Base-by-base conservation (phyloP, 2,329 filamentous ascomycete genomes). In the Coniella vitis region DNA sequence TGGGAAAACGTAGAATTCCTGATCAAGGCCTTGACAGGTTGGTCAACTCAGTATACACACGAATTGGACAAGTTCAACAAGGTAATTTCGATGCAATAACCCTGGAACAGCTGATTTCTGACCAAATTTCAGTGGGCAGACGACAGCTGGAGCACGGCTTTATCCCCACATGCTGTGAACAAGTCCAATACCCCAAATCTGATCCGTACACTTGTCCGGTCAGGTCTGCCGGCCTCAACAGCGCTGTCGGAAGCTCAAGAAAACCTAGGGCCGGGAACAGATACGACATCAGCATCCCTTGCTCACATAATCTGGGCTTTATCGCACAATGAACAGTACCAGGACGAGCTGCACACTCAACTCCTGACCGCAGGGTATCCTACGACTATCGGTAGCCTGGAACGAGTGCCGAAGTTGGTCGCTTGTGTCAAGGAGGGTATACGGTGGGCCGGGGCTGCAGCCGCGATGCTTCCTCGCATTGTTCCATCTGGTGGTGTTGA, bases 301-400 rank as follows among this genome's bases (percentile, higher is more conserved):
- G 61, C 61, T 2, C 62, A 64, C 41, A 62, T 62, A 7, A 36
- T 65, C 1, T 65, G 54, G 44, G 62, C 57, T 4, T 49, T 64
- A 1, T 55, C 59, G 4, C 54, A 56, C 10, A 63, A 63, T 34
- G 31, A 41, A 0, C 16, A n/a, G 0, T 63, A 55, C 9, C 61
- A 64, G 41, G 48, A 58, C 4, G 50, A 47, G 3, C 38, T 64
- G 5, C 55, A 57, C 14, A 31, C 55, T 25, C 57, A 59, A n/a
- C 47, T 64, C 19, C 45, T 42, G 2, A 17, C 12, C 4, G 38
- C 49, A 3, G 50, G 39, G 2, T 62, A 60, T 39, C 55, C 58
- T 2, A 58, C 55, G 1, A 53, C 60, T 19, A 58, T 63, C 55
- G 49, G 50, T 3, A 31, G 48, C 0, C 37, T 60, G 4, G 62